Evolutionary conservation across 305 asterid genomes (phyloP), one percentile per base, ranked within the genome.

Genomic region (Fraxinus greggii): DNA sequence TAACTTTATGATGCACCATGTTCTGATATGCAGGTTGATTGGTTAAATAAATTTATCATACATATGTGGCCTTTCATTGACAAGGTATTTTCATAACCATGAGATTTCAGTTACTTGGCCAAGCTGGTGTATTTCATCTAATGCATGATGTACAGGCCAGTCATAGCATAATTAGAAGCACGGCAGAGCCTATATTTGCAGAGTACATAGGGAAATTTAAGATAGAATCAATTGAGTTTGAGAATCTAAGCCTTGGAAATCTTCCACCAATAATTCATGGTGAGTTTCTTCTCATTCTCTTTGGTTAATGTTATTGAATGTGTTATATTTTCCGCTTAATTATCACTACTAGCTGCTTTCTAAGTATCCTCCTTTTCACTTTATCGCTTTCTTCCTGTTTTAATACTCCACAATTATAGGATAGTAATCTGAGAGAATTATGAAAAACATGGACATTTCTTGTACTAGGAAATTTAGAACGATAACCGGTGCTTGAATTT

Each of bases 51-150:
- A 78, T 90, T 94, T 82, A 35, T 94, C 32, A 82, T 79, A 13
- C 77, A 90, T 38, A 90, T 93, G 93, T 94, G 98, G 97, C 97
- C 98, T 78, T 94, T 86, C 85, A 86, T 95, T 75, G 92, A 95
- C 86, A 92, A 91, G 98, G 98, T 92, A 93, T 13, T 69, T 72
- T 78, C 28, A 3, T 29, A 65, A 33, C 13, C 33, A 70, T 12
- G 38, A 24, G 29, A 76, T 56, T 19, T 23, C 8, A 38, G 19
- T 45, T 29, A 21, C 35, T 45, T 75, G 48, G 61, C 28, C 65
- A 19, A 72, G 23, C 8, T 23, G 3, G 17, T 35, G 1, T 31
- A 35, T 35, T 80, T 85, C 77, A 40, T 70, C 69, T 82, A 69
- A 82, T 36, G 28, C 79, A 56, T 48, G 42, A 13, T 78, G 8